A percentile compares a stretch with the other conserved stretches of the same genome.
phyloP scores from a whole-genome alignment of 139 green algal species.

The Trebouxia sp. region DNA sequence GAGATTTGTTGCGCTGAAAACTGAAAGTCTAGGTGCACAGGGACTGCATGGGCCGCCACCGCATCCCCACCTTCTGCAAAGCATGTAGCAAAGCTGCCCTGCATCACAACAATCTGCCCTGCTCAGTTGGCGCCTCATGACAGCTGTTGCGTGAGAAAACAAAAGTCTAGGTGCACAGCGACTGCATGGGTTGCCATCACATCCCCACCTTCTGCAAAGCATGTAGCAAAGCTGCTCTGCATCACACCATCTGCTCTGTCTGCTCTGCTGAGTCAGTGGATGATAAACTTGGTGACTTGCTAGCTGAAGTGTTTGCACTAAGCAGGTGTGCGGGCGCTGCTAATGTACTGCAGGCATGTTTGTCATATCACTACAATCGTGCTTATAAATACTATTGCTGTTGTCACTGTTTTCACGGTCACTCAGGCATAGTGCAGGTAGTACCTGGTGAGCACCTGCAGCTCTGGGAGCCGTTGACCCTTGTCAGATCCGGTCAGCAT shows the following conservation, averaged over 20 bases:
- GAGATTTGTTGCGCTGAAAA: neutral
- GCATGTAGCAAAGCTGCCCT: neutral
- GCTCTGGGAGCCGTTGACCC: slow-evolving; percentile 33
- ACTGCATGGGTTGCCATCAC: neutral
- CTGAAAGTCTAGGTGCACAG: neutral
- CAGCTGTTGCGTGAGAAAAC: neutral
- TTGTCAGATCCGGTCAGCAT: slow-evolving; percentile 33
- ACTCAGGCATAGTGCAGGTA: neutral
- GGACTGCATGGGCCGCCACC: neutral
- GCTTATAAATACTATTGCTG: too few species aligned
- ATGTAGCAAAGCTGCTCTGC: neutral
- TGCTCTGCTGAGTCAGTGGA: too few species aligned
- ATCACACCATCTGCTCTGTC: neutral
- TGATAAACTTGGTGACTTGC: too few species aligned
- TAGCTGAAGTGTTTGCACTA: too few species aligned
- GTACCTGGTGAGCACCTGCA: slow-evolving; percentile 44
- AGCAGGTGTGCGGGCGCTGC: too few species aligned
- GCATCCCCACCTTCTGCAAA: neutral
- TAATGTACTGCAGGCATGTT: too few species aligned
- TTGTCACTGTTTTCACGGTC: too few species aligned
- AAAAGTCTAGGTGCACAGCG: neutral
- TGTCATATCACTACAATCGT: too few species aligned
- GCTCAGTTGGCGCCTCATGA: neutral
- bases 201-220: neutral
- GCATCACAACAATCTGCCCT: neutral